Conservation (phyloP, 192 early-diverging fungal genomes). For the Anaeromyces robustus region DNA sequence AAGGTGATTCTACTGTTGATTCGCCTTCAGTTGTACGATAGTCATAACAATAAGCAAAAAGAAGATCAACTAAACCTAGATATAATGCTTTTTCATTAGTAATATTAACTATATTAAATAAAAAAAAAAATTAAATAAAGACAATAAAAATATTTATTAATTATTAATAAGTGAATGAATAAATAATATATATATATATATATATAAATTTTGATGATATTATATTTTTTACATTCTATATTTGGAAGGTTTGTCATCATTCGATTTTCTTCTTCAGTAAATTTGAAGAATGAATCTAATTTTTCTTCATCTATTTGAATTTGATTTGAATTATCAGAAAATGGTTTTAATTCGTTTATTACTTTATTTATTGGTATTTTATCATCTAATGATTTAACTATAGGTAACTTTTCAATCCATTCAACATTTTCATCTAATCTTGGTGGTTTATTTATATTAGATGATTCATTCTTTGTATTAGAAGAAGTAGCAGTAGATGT, state of each 20-base stretch:
- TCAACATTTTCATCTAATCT: background rate
- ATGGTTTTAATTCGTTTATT: slow-evolving; percentile 1
- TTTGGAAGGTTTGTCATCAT: slow-evolving; percentile 64
- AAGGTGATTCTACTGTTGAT: slow-evolving; percentile 69
- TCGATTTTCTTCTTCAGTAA: slow-evolving; percentile 52
- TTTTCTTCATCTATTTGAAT: slow-evolving; percentile 1
- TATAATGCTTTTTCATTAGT: slow-evolving; percentile 53
- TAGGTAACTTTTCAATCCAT: slow-evolving; percentile 1
- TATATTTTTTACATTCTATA: slow-evolving; percentile 61
- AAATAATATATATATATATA: background rate
- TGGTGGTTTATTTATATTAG: background rate
- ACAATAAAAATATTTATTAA: background rate
- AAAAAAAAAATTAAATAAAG: background rate
- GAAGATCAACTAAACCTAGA: slow-evolving; percentile 73
- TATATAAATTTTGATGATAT: background rate
- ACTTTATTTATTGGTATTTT: background rate
- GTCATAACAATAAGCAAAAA: slow-evolving; percentile 86
- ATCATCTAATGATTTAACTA: background rate
- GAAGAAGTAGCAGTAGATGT: background rate
- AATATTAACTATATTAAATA: slow-evolving; percentile 31
- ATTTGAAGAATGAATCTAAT: slow-evolving; percentile 17
- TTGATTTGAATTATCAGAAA: background rate
- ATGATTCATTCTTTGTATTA: background rate
- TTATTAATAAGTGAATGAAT: background rate
- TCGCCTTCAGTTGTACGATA: slow-evolving; percentile 71